Conservation (phyloP, 306 rosid genomes). For the Argentina anserina region DNA sequence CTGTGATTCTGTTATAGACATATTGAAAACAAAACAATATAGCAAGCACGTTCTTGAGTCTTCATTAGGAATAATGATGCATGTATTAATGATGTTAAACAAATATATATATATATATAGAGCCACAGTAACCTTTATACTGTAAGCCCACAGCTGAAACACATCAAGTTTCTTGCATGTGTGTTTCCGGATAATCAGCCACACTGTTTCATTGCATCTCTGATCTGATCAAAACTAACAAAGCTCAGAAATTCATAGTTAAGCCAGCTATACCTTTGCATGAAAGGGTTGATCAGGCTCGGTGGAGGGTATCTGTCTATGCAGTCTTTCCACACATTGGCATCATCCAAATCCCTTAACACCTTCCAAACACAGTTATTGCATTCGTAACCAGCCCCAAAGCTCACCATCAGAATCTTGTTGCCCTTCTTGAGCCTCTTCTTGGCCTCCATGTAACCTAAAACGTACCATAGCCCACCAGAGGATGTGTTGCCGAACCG, state of each 20-base stretch:
- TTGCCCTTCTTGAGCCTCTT: slow-evolving; percentile 69
- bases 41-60: too few species aligned
- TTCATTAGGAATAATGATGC: too few species aligned
- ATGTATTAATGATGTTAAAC: too few species aligned
- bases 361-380: slow-evolving; percentile 87
- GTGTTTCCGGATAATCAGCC: neutral
- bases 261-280: slow-evolving; percentile 67
- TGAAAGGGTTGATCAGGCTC: slow-evolving; percentile 48
- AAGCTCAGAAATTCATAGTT: slow-evolving; percentile 56
- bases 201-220: neutral
- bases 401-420: slow-evolving; percentile 71
- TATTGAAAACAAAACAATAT: too few species aligned
- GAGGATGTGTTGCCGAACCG: slow-evolving; percentile 85
- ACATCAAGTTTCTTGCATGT: too few species aligned
- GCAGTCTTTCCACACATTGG: slow-evolving; percentile 73
- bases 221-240: slow-evolving; percentile 40
- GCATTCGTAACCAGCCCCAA: slow-evolving; percentile 91
- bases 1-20: too few species aligned
- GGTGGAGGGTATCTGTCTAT: slow-evolving; percentile 56
- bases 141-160: neutral
- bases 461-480: slow-evolving; percentile 84
- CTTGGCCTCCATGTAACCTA: slow-evolving; percentile 90
- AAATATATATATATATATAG: neutral
- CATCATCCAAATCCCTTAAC: slow-evolving; percentile 49
- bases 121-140: neutral